Evolutionary conservation across 148 eudicot genomes (phyloP).

Genomic region (Gaultheria prostrata): DNA sequence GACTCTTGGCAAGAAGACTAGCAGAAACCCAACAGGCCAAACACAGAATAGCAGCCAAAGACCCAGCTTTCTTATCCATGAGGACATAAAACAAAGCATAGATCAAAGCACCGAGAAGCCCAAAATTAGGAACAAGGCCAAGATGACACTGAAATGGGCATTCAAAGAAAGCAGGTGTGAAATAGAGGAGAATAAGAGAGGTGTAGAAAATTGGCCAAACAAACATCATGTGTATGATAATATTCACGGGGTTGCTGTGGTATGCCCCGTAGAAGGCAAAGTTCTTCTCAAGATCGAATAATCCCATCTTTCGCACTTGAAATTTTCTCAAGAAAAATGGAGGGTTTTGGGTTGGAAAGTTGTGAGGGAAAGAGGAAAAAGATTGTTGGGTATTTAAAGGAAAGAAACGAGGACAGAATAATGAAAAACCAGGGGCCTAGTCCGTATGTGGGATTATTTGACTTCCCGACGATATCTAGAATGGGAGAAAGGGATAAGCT

Average conservation of each 20-base stretch:
- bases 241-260: constrained; percentile 5
- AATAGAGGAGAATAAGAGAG: neutral
- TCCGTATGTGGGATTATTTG: neutral
- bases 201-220: constrained; percentile 3
- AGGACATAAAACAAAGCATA: neutral
- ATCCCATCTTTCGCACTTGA: neutral
- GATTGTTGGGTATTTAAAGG: neutral
- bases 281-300: neutral
- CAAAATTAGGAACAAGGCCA: neutral
- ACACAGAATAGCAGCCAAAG: neutral
- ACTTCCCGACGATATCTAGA: no score
- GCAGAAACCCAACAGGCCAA: neutral
- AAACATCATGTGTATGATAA: neutral
- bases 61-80: constrained; percentile 8
- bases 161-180: neutral
- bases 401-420: neutral
- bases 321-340: neutral
- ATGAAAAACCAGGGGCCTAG: neutral
- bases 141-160: neutral
- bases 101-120: neutral
- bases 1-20: neutral
- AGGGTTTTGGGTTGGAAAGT: neutral
- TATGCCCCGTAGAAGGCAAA: constrained; percentile 7
- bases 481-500: no score
- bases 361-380: neutral